Percentiles rank a stretch among this genome's conserved stretches.
These are phyloP conservation scores for Xylaria castorea DNA, from an alignment of 495 filamentous ascomycete genomes.

Conservation along the genomic window DNA sequence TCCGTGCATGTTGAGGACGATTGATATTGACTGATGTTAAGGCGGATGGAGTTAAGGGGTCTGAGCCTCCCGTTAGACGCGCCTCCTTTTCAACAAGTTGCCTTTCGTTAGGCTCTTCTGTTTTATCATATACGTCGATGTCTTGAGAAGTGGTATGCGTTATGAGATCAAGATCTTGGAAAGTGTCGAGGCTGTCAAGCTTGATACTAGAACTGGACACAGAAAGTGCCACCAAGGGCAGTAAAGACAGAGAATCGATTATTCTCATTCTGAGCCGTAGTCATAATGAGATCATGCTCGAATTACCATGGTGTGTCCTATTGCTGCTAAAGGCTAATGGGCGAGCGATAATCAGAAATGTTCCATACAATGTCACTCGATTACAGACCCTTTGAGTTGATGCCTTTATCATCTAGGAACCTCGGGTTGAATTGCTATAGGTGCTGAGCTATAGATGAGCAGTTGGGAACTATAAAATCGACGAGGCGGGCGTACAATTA, in stretches of 20 bases:
- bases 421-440: neutral
- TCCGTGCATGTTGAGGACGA: neutral
- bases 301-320: neutral
- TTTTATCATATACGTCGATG: neutral
- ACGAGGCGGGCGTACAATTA: neutral
- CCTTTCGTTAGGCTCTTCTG: neutral
- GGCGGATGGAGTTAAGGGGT: neutral
- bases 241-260: neutral
- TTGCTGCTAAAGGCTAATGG: neutral
- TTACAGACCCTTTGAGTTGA: neutral
- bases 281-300: neutral
- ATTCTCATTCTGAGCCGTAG: slow-evolving; percentile 10
- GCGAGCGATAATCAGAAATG: neutral
- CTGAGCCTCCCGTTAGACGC: neutral
- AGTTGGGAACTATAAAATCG: neutral
- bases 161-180: neutral
- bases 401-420: neutral
- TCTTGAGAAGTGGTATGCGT: neutral
- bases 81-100: neutral
- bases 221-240: neutral
- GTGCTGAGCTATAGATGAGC: neutral
- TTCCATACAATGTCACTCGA: neutral
- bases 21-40: neutral
- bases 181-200: neutral
- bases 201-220: neutral